Percentiles rank a stretch among this genome's conserved stretches.
These are phyloP conservation scores for Gymnopilus junonius DNA, from an alignment of 768 basidiomycete species.

Conservation along the genomic window DNA sequence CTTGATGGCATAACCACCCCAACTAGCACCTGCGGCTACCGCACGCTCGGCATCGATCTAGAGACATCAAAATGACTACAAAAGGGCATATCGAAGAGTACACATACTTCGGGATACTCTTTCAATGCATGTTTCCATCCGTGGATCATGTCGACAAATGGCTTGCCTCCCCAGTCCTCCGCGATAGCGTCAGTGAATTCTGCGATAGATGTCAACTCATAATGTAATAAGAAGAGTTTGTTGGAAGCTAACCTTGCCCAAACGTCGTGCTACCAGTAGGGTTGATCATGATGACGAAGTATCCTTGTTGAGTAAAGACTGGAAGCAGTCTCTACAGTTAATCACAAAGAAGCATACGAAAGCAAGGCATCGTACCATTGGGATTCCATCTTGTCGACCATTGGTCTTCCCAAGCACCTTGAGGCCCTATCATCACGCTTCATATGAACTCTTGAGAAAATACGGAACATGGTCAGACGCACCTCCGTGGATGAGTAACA, in stretches of 20 bases:
- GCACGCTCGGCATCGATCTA: conserved; percentile 73
- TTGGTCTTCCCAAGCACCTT: conserved; percentile 86
- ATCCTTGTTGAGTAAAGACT: conserved; percentile 89
- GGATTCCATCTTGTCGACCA: conserved; percentile 96
- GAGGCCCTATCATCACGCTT: conserved; percentile 50
- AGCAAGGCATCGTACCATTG: conserved; percentile 50
- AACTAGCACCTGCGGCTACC: conserved; percentile 82
- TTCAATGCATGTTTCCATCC: conserved; percentile 77
- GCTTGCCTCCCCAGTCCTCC: conserved; percentile 86
- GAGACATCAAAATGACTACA: neutral
- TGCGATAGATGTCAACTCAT: conserved; percentile 27
- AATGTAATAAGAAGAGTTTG: neutral
- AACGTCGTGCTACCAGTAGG: conserved; percentile 95
- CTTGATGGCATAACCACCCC: conserved; percentile 92
- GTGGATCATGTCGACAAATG: conserved; percentile 74
- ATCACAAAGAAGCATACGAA: neutral
- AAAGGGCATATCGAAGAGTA: neutral
- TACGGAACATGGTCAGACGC: conserved; percentile 8
- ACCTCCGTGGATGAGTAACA: conserved; percentile 85
- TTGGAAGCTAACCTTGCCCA: conserved; percentile 65
- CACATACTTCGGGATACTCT: conserved; percentile 66
- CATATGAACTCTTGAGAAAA: neutral
- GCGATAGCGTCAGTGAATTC: conserved; percentile 83
- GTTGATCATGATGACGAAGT: conserved; percentile 86
- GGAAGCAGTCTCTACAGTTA: neutral